Base-by-base conservation (phyloP, 208 protist species). In the Leishmania aethiopica region DNA sequence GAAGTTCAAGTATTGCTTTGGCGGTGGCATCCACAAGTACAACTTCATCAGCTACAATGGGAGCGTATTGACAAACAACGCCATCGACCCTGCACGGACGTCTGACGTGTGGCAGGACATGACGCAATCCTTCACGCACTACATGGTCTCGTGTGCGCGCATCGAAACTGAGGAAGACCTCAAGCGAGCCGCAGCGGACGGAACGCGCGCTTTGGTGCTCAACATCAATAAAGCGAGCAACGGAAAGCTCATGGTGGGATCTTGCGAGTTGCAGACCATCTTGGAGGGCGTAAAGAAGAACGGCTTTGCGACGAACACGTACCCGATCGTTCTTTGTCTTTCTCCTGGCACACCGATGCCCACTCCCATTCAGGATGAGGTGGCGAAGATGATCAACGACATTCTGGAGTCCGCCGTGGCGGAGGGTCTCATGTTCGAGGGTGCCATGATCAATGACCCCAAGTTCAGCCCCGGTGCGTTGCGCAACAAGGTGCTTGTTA, bases 21-120 rank as follows among this genome's bases (percentile, higher is more conserved):
- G 94, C 74, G 92, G 92, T 51, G 87, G 86, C 53, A 86, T 97
- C 85, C 92, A 96, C 84, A 90, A 90, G 73, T 97, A 95, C 86
- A 97, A 97, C 88, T 97, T 97, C 79, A 89, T 84, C 76, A 92
- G 89, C 64, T 95, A 96, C 87, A 88, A 88, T 64, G 90, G 92
- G 64, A 90, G 92, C 51, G 91, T 96, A 3, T 75, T 94, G 67
- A 97, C 94, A 28, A 97, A 97, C 86, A 95, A 89, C 84, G 91
- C 90, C 45, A 79, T 96, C 37, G 93, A 97, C 79, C 94, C 93
- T 60, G 82, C 90, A 45, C 86, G 93, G 40, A 92, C 88, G 49
- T 94, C 92, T 64, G 88, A 93, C 71, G 93, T 96, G 72, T 96
- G 92, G 91, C 94, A 97, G 75, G 94, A 97, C 84, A 97, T 97